Evolutionary conservation across 495 filamentous ascomycete genomes (phyloP), one percentile per base, ranked within the genome.

Genomic region (Hypoxylon rickii): DNA sequence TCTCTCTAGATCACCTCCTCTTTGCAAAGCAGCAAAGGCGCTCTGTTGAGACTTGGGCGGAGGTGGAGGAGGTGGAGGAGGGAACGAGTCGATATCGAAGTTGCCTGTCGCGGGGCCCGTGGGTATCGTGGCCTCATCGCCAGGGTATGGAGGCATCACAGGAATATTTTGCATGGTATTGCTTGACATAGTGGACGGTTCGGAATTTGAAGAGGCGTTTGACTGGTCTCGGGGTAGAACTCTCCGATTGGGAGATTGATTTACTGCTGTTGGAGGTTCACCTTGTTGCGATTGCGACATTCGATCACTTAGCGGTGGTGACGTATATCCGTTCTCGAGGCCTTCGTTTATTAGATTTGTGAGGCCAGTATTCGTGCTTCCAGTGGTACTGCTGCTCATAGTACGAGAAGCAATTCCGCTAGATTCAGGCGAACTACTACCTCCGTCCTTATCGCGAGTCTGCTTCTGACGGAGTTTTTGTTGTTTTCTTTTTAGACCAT

Each of bases 401-500:
- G 88, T 85, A 50, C 89, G 78, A 5, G 34, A 55, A 12, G 66
- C 56, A 32, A 65, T 65, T 32, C 73, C 76, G 16, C 72, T 59
- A 13, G 76, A 69, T 37, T 70, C 68, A 6, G 73, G 69, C 19
- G 77, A 71, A 31, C 69, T 74, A 15, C 69, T 74, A 15, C 57
- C 70, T n/a, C 74, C 70, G 13, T 81, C 77, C 57, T 80, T 83
- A 18, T 95, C 90, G 58, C 84, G 82, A 32, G 83, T 79, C 55
- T 89, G 86, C 42, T 87, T 89, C 60, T 93, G 90, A 22, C 94
- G 83, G 61, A 98, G 70, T 56, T 88, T 89, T 51, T 92, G 90
- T 62, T 98, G 94, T 72, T 98, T 98, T 70, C 92, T 84, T 73
- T 98, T 98, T 29, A 98, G 72, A 2, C 94, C 94, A 70, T 97